phyloP scores from a whole-genome alignment of 306 rosid species.

The Medicago truncatula region DNA sequence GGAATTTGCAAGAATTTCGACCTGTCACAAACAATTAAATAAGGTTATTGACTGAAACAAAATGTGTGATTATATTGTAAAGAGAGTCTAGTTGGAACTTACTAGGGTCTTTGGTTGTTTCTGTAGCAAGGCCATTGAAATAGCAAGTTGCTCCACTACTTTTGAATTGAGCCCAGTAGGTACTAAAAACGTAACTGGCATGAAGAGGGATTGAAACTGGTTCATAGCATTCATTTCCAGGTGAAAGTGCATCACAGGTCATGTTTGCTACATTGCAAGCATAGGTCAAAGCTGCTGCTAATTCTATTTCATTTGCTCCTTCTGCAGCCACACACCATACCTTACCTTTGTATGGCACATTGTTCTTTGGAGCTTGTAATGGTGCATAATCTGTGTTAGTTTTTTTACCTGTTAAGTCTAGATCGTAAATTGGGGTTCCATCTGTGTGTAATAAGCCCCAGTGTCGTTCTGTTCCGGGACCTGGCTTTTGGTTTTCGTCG shows the following conservation, averaged over 20 bases:
- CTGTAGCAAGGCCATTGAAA: constrained; percentile 60
- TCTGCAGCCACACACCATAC: constrained; percentile 57
- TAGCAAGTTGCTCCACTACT: constrained; percentile 53
- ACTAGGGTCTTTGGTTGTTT: constrained; percentile 57
- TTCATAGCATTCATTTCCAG: constrained; percentile 53
- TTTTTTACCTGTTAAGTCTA: constrained; percentile 62
- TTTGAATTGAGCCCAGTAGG: constrained; percentile 56
- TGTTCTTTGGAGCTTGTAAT: constrained; percentile 42
- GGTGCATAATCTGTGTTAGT: constrained; percentile 34
- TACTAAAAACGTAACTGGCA: constrained; percentile 63
- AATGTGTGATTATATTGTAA: neutral
- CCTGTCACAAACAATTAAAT: constrained; percentile 36
- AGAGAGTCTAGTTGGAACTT: constrained; percentile 18
- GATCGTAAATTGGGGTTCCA: constrained; percentile 62
- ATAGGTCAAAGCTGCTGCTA: constrained; percentile 36
- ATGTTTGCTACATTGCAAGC: constrained; percentile 44
- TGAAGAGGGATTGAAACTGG: constrained; percentile 48
- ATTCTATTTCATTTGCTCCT: constrained; percentile 43
- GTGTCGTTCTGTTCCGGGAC: constrained; percentile 71
- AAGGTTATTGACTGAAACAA: neutral
- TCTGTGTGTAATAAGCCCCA: constrained; percentile 72
- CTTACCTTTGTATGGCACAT: constrained; percentile 47
- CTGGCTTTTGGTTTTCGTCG: constrained; percentile 72
- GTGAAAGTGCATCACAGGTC: constrained; percentile 53
- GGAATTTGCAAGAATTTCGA: constrained; percentile 52